Base-by-base conservation (phyloP, 2,329 filamentous ascomycete genomes). In the Fusarium sp. region DNA sequence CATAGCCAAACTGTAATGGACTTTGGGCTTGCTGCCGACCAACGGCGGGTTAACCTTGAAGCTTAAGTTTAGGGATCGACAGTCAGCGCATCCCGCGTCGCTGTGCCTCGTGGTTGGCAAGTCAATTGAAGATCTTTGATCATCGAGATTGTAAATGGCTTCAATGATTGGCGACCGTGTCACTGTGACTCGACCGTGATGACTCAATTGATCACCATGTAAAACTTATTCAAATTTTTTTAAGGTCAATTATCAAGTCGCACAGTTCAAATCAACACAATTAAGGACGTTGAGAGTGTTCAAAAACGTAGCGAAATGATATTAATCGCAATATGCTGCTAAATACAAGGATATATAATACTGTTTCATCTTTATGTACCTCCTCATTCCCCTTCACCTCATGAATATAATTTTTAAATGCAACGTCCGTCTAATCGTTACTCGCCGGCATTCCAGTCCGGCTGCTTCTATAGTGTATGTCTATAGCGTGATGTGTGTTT, bases 301-400 rank as follows among this genome's bases (percentile, higher is more conserved):
- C 20, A 21, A 27, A 28, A 65, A 59, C 18, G 41, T 65, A 32
- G 60, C 54, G 55, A 50, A 66, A 66, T 66, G 16, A 66, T 61
- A 66, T 66, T 66, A 66, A 60, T 46, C 61, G 53, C 40, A 43
- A 55, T 37, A 50, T 66, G 49, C 63, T 66, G 54, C 49, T 66
- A 66, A 66, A 66, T 66, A 66, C 55, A 66, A 66, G 63, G 63
- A 66, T 66, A 66, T 63, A 63, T 61, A 59, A 65, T 66, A 56
- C 62, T 66, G 48, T 61, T 49, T 61, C 65, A 41, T 49, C 49
- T 32, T 54, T 55, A 66, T 66, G 55, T 66, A 66, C 62, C 49
- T 45, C 40, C 43, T 32, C 25, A 41, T 18, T 34, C 48, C 55
- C 55, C 10, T 45, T 14, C 53, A 30, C 32, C 13, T 23, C 55